These are phyloP conservation scores for Cercospora brassicicola DNA, from an alignment of 2,329 filamentous ascomycete genomes.

Conservation along the genomic window DNA sequence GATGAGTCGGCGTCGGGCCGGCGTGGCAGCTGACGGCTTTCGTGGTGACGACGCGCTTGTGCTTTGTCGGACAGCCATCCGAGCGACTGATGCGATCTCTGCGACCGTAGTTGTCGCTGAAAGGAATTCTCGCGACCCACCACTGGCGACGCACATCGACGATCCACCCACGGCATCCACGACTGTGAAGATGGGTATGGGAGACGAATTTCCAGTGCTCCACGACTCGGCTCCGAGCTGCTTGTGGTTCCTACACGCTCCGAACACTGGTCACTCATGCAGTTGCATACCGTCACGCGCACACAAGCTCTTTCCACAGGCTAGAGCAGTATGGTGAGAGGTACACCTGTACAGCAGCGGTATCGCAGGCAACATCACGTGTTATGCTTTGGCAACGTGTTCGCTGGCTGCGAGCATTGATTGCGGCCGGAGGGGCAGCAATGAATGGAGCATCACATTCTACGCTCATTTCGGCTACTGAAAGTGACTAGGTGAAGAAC, in stretches of 20 bases:
- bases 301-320: background rate
- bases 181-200: background rate
- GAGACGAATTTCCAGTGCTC: background rate
- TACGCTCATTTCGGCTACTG: slow-evolving; percentile 22
- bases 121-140: background rate
- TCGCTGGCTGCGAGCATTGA: background rate
- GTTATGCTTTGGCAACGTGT: background rate
- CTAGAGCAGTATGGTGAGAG: slow-evolving; percentile 1
- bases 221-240: slow-evolving; percentile 10
- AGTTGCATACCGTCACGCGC: slow-evolving; percentile 1
- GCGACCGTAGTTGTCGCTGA: background rate
- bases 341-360: background rate
- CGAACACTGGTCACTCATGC: background rate
- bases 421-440: background rate
- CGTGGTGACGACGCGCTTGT: background rate
- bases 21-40: background rate
- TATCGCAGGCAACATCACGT: background rate
- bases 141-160: background rate
- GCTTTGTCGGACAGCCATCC: background rate
- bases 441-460: slow-evolving; percentile 3
- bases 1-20: background rate
- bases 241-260: slow-evolving; percentile 6
- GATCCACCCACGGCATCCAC: background rate
- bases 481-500: background rate
- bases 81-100: background rate